Conservation (phyloP, 2,329 filamentous ascomycete species). For the Sporothrix curviconia region DNA sequence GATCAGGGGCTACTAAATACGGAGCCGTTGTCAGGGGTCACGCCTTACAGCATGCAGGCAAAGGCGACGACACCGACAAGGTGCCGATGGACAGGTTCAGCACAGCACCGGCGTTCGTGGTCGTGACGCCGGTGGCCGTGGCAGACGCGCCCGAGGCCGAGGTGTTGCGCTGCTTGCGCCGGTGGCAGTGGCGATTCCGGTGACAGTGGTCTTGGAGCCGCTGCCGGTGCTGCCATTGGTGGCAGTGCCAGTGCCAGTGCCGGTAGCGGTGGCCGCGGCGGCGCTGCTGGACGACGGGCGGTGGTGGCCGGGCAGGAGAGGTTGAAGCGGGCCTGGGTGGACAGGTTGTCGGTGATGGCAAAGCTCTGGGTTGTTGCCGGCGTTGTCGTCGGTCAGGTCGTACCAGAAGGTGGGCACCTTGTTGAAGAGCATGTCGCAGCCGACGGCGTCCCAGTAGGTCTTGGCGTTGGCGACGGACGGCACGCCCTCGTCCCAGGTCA, state of each 20-base stretch:
- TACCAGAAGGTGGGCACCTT: constrained; percentile 56
- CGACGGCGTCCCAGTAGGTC: constrained; percentile 57
- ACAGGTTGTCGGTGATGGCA: constrained; percentile 47
- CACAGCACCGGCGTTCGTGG: background rate
- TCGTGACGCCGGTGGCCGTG: background rate
- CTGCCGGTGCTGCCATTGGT: background rate
- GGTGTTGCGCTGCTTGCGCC: background rate
- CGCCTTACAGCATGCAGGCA: background rate
- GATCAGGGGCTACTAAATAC: too few relatives aligned
- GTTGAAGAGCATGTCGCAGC: constrained; percentile 52
- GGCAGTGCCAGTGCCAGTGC: constrained; percentile 10
- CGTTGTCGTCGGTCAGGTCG: constrained; percentile 54
- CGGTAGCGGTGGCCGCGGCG: constrained; percentile 15
- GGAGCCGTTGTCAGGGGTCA: background rate
- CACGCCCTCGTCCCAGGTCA: constrained; percentile 47
- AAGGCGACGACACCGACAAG: background rate
- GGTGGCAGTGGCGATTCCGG: background rate
- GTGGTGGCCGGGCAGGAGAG: constrained; percentile 43
- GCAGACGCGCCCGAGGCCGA: background rate
- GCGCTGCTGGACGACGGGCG: constrained; percentile 16
- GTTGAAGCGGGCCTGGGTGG: constrained; percentile 45
- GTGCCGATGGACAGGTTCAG: constrained; percentile 3
- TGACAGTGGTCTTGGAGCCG: background rate
- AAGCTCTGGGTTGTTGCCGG: constrained; percentile 54
- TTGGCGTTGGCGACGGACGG: constrained; percentile 53